Base-by-base conservation (phyloP, 805 yeast species). In the Saturnispora zaruensis region DNA sequence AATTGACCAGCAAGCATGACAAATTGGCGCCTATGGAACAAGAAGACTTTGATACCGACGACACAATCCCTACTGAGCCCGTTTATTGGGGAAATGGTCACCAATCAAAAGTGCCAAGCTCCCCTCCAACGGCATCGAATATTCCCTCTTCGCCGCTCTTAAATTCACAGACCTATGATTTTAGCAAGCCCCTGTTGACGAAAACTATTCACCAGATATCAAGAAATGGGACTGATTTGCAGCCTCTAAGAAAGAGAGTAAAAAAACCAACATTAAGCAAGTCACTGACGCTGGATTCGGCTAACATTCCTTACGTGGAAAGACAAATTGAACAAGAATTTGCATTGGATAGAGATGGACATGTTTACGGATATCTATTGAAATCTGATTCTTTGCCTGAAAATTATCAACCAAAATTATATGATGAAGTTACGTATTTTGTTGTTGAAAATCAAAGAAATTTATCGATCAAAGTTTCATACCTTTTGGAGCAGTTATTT, bases 311-410 rank as follows among this genome's bases (percentile, higher is more conserved):
- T 13, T 44, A 26, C 16, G 13, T 30, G 30, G 2, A 40, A 52
- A 20, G 58, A 59, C 16, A 56, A 61, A 34, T 72, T 76, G 38
- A 56, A n/a, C 59, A 61, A n/a, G 57, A 61, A 34, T 73, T 77
- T 53, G 82, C 81, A 0, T 67, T 78, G 26, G 82, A 78, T 55
- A 66, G 69, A 46, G 76, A 76, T 49, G 70, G 70, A 7, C 57
- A 66, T 41, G 70, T 67, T 3, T 65, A 59, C 42, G 72, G 71
- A 2, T 56, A 66, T 24, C 51, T 56, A 8, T 50, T 65, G 5
- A 62, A 61, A 13, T 59, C 60, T 25, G 59, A 62, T 3, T 56
- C 55, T 45, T 64, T 50, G 64, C 71, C 58, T 6, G 52, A 44
- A 40, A 62, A 59, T 34, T 66, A 61, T 44, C 51, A 57, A 9